phyloP scores from a whole-genome alignment of 2,329 filamentous ascomycete genomes.

The Penicillium olsonii region DNA sequence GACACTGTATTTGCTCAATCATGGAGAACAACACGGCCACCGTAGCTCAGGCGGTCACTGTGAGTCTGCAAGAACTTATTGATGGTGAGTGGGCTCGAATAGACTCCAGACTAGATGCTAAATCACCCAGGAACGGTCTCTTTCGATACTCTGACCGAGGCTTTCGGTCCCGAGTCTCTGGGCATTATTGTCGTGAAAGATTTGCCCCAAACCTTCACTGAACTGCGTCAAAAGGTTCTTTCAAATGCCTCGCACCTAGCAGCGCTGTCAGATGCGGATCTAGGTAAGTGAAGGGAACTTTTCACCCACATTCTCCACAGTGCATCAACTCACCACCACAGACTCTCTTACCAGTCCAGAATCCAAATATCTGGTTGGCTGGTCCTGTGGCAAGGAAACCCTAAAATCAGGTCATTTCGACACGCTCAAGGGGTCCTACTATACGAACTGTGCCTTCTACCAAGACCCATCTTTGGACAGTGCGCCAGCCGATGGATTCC shows the following conservation, averaged over 20 bases:
- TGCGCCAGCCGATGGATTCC: constrained; percentile 37
- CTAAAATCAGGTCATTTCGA: constrained; percentile 63
- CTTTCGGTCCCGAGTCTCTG: constrained; percentile 86
- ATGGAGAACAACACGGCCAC: constrained; percentile 23
- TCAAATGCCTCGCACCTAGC: constrained; percentile 89
- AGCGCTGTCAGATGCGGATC: constrained; percentile 69
- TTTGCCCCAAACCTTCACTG: constrained; percentile 69
- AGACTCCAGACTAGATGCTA: constrained; percentile 1
- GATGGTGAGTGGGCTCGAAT: constrained; percentile 41
- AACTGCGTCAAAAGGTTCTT: constrained; percentile 72
- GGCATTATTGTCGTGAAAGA: constrained; percentile 94
- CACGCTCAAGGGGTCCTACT: constrained; percentile 65
- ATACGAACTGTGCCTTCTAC: constrained; percentile 62
- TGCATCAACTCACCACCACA: constrained; percentile 14
- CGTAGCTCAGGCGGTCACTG: constrained; percentile 47
- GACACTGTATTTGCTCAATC: neutral
- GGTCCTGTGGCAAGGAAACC: constrained; percentile 66
- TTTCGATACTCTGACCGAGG: constrained; percentile 55
- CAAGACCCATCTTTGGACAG: constrained; percentile 40
- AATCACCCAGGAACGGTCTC: constrained; percentile 38
- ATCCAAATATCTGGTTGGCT: constrained; percentile 64
- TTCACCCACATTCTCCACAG: constrained; percentile 24
- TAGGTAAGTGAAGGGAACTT: constrained; percentile 57
- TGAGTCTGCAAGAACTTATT: constrained; percentile 51
- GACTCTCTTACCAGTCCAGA: constrained; percentile 45